Conservation (phyloP, 2,329 filamentous ascomycete genomes). For the Aspergillus candidus region DNA sequence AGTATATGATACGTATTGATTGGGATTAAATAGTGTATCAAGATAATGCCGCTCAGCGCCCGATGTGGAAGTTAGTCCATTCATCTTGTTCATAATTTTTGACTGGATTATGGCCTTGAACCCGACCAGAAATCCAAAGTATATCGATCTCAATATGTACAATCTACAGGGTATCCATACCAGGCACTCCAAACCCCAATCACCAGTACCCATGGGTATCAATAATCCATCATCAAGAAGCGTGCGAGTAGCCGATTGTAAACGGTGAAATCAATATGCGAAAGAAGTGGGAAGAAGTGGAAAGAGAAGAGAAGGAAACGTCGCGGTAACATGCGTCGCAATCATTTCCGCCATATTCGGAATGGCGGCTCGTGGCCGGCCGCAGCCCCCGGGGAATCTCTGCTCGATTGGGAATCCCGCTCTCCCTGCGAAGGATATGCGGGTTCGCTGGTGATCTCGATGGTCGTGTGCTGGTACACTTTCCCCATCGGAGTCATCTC, state of each 20-base stretch:
- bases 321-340: not conserved
- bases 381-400: conserved; percentile 15
- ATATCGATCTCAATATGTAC: too few species aligned
- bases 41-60: too few species aligned
- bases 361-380: conserved; percentile 9
- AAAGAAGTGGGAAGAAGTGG: not conserved
- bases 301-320: not conserved
- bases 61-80: too few species aligned
- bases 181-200: too few species aligned
- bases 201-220: too few species aligned
- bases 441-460: conserved; percentile 37
- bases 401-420: conserved; percentile 23
- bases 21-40: too few species aligned
- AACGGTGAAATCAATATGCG: conserved; percentile 5
- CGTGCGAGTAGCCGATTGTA: not conserved
- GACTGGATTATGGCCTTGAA: not conserved
- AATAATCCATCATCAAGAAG: not conserved
- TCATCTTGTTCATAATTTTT: too few species aligned
- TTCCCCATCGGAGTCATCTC: conserved; percentile 32
- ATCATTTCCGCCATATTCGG: conserved; percentile 22
- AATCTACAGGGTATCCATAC: too few species aligned
- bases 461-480: conserved; percentile 41
- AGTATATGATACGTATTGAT: too few species aligned
- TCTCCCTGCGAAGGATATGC: conserved; percentile 22
- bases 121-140: not conserved